A percentile compares a stretch with the other conserved stretches of the same genome.
phyloP scores from a whole-genome alignment of 1,284 basidiomycete species.

The Omphalotus olearius region DNA sequence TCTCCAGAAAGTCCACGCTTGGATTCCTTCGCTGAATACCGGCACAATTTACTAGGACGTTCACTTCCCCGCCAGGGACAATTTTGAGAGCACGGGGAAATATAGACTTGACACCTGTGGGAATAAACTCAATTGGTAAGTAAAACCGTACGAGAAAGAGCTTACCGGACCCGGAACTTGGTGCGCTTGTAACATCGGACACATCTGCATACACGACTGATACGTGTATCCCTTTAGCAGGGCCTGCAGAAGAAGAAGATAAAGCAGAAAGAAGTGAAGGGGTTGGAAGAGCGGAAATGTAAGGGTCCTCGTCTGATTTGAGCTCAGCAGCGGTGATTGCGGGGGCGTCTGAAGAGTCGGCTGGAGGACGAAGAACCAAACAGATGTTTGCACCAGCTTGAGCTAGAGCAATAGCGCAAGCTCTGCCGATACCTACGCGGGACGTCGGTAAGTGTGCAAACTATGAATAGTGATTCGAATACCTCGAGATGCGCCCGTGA shows the following conservation, averaged over 20 bases:
- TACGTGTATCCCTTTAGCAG: slow-evolving; percentile 7
- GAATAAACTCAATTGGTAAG: slow-evolving; percentile 11
- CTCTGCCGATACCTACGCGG: slow-evolving; percentile 64
- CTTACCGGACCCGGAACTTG: slow-evolving; percentile 9
- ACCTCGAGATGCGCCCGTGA: slow-evolving; percentile 71
- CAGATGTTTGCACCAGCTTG: slow-evolving; percentile 81
- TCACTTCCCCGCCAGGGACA: slow-evolving; percentile 58
- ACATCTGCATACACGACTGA: slow-evolving; percentile 9
- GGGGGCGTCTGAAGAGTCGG: not conserved
- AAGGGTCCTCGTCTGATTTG: slow-evolving; percentile 25
- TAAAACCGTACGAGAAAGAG: not conserved
- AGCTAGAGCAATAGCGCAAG: slow-evolving; percentile 68
- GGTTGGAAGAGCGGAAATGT: slow-evolving; percentile 54
- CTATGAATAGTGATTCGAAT: slow-evolving; percentile 24
- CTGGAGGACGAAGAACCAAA: slow-evolving; percentile 46
- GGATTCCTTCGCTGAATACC: slow-evolving; percentile 89
- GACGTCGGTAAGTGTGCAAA: slow-evolving; percentile 15
- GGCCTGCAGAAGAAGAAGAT: slow-evolving; percentile 2
- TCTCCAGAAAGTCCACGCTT: slow-evolving; percentile 77
- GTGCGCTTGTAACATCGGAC: slow-evolving; percentile 8
- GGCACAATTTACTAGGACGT: slow-evolving; percentile 91
- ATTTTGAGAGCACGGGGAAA: slow-evolving; percentile 60
- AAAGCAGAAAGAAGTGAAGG: slow-evolving; percentile 42
- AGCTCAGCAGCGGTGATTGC: slow-evolving; percentile 19
- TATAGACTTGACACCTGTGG: slow-evolving; percentile 60